Evolutionary conservation across 495 filamentous ascomycete genomes (phyloP).

Genomic region (Trichodelitschia bisporula): DNA sequence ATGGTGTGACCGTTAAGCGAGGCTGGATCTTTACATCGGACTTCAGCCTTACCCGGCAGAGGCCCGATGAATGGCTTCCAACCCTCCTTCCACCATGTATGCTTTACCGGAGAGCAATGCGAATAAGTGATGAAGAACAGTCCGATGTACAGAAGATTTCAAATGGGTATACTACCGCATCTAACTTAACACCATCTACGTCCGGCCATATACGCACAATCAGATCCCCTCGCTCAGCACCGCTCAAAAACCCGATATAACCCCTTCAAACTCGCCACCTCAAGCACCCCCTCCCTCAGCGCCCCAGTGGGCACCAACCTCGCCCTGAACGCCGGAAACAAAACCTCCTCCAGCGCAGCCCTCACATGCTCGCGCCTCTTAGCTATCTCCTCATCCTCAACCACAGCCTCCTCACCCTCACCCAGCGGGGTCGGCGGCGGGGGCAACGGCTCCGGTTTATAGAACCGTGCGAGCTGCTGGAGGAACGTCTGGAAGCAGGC

Average conservation of each 20-base stretch:
- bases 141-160: no score
- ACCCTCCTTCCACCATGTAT: no score
- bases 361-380: constrained; percentile 30
- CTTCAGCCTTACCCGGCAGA: no score
- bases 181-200: no score
- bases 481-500: constrained; percentile 71
- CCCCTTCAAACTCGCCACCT: constrained; percentile 85
- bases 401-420: constrained; percentile 12
- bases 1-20: no score
- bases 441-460: constrained; percentile 69
- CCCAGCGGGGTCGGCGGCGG: constrained; percentile 17
- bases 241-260: constrained; percentile 95
- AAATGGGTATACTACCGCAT: no score
- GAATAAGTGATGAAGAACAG: no score
- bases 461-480: constrained; percentile 71
- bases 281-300: constrained; percentile 55
- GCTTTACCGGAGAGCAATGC: no score
- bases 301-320: constrained; percentile 62
- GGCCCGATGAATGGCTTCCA: no score
- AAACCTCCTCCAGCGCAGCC: constrained; percentile 38
- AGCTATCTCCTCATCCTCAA: constrained; percentile 24
- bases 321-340: constrained; percentile 65
- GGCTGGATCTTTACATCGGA: no score
- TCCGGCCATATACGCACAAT: no score
- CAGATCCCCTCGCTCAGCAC: no score